Evolutionary conservation across 768 basidiomycete species (phyloP), one percentile per base, ranked within the genome.

Genomic region (Naematelia encephala): DNA sequence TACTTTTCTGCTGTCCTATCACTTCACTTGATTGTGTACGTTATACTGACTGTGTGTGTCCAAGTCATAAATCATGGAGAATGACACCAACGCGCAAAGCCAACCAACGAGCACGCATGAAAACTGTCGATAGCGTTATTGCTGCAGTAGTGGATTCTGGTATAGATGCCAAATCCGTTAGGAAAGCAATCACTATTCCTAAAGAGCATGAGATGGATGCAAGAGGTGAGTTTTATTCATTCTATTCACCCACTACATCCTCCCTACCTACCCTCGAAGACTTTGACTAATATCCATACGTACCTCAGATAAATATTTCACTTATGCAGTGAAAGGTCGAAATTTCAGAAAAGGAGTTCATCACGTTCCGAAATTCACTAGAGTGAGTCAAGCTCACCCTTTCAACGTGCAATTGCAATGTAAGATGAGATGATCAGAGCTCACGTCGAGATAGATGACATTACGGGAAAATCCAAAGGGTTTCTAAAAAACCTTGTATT

Each of bases 321-420:
- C 88, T 19, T 98, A 92, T 78, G 84, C 83, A 39, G 81, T 84
- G 3, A 84, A 83, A 42, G 80, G 80, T 1, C 81, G 77, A 58
- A 88, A 89, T 4, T 99, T 94, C 78, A 81, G 94, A 45, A 97
- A 97, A 70, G 89, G 90, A 23, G 91, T 96, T 50, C 93, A 98
- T 80, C 93, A 93, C 72, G 89, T 94, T 25, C 93, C 93, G n/a
- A 94, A 96, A 73, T 97, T 87, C 85, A 96, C 93, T 51, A 47
- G 48, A 57, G 56, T 50, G 48, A 23, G 47, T 57, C 21, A 8
- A n/a, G n/a, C 34, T 39, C 34, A 39, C 34, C 34, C 16, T 3
- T 54, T 1, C 16, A 16, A 3, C 21, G 3, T 3, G 23, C 26
- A 49, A 12, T 12, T 49, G 47, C 13, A 12, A 12, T 23, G 22